Evolutionary conservation across 1,284 basidiomycete species (phyloP).

Genomic region (Mycena sp.): DNA sequence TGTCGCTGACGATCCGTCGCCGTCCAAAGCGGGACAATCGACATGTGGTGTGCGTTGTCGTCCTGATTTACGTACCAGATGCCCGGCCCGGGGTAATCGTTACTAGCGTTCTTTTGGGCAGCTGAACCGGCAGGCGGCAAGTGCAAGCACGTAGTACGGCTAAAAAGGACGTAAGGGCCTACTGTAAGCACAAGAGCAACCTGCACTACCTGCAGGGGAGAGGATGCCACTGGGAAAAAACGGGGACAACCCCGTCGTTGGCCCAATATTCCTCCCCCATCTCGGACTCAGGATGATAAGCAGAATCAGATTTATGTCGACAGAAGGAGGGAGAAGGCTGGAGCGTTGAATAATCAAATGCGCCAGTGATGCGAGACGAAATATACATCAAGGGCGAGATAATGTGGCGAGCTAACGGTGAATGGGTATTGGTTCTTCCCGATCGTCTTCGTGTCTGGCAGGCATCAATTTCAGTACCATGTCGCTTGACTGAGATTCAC

Average conservation of each 20-base stretch:
- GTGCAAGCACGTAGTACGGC: conserved; percentile 17
- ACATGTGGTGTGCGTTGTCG: conserved; percentile 49
- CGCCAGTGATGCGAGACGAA: conserved; percentile 22
- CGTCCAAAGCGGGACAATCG: conserved; percentile 53
- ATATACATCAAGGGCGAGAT: conserved; percentile 20
- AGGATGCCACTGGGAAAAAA: conserved; percentile 66
- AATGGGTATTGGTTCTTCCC: background rate
- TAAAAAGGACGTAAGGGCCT: background rate
- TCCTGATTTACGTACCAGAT: conserved; percentile 55
- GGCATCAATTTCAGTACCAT: conserved; percentile 6
- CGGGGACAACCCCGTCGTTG: conserved; percentile 61
- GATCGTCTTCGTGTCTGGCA: conserved; percentile 14
- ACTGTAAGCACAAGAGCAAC: background rate
- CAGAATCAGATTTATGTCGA: background rate
- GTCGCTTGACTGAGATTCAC: background rate
- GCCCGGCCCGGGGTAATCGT: conserved; percentile 42
- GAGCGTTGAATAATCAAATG: conserved; percentile 50
- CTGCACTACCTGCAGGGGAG: conserved; percentile 49
- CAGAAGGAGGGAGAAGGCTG: conserved; percentile 49
- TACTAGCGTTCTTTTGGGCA: background rate
- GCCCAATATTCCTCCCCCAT: conserved; percentile 43
- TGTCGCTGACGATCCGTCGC: conserved; percentile 45
- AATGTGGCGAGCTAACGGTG: conserved; percentile 8
- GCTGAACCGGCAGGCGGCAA: conserved; percentile 20
- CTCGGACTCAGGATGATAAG: background rate